Evolutionary conservation across 2,329 filamentous ascomycete species (phyloP).

Genomic region (Fusarium domesticum): DNA sequence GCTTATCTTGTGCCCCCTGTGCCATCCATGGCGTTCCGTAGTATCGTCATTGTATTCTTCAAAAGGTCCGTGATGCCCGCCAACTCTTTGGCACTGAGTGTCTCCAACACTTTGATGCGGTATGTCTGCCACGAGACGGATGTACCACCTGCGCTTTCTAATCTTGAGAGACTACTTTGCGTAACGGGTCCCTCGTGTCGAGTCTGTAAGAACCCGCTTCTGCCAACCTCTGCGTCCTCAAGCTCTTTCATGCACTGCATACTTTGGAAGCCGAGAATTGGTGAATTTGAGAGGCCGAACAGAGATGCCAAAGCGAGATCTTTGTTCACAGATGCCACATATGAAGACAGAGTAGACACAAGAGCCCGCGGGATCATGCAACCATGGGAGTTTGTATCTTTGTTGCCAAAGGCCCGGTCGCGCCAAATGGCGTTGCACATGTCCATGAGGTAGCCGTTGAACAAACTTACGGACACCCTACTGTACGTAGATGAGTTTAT

Average conservation of each 20-base stretch:
- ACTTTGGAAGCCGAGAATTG: conserved; percentile 54
- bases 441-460: conserved; percentile 86
- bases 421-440: conserved; percentile 83
- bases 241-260: conserved; percentile 53
- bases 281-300: conserved; percentile 59
- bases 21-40: conserved; percentile 51
- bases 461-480: conserved; percentile 60
- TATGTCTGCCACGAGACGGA: conserved; percentile 71
- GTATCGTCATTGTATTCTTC: conserved; percentile 76
- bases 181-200: conserved; percentile 69
- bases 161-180: conserved; percentile 59
- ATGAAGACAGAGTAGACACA: conserved; percentile 44
- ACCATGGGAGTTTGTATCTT: conserved; percentile 61
- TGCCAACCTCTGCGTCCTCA: conserved; percentile 53
- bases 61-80: conserved; percentile 68
- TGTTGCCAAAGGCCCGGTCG: conserved; percentile 63
- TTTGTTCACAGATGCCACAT: conserved; percentile 48
- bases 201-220: conserved; percentile 38
- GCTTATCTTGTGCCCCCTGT: conserved; percentile 22
- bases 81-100: conserved; percentile 62
- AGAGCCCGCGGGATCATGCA: conserved; percentile 48
- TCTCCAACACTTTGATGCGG: conserved; percentile 66
- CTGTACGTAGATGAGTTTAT: conserved; percentile 48
- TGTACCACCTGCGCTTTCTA: conserved; percentile 65
- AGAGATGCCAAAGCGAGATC: conserved; percentile 46